A percentile compares a stretch with the other conserved stretches of the same genome.
Evolutionary conservation across 768 basidiomycete species (phyloP).

Genomic region (Leccinum obscurum): DNA sequence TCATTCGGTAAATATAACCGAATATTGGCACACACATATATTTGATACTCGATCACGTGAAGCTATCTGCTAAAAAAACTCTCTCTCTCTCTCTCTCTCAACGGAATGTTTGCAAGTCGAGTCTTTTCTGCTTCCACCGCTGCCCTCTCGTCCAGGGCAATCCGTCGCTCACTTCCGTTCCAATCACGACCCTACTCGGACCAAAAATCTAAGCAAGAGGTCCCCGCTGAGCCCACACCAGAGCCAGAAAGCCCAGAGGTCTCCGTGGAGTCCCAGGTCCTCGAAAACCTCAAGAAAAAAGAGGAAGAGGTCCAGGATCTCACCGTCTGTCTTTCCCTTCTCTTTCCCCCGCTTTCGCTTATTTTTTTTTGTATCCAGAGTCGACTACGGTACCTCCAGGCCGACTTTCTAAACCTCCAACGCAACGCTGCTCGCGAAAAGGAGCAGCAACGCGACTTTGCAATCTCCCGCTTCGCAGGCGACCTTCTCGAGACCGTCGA

Average conservation of each 20-base stretch:
- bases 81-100: conserved; percentile 10
- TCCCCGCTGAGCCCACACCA: conserved; percentile 15
- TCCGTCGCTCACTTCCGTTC: conserved; percentile 38
- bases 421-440: conserved; percentile 90
- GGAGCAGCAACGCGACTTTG: conserved; percentile 90
- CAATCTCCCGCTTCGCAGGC: conserved; percentile 88
- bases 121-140: conserved; percentile 60
- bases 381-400: conserved; percentile 88
- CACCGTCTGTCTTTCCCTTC: conserved; percentile 54
- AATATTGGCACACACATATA: not conserved
- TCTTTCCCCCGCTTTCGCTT: conserved; percentile 3
- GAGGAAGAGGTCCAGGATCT: conserved; percentile 81
- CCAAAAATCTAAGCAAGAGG: conserved; percentile 37
- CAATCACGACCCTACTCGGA: conserved; percentile 60
- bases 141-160: conserved; percentile 50
- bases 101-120: conserved; percentile 49
- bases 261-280: conserved; percentile 39
- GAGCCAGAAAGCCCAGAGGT: conserved; percentile 21
- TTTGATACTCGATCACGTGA: conserved; percentile 24
- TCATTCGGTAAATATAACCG: conserved; percentile 14
- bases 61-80: conserved; percentile 5
- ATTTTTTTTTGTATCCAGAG: conserved; percentile 47
- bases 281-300: conserved; percentile 72
- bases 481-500: conserved; percentile 91
- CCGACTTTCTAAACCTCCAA: conserved; percentile 94